Conservation (phyloP, 306 rosid species). For the Begonia loranthoides region DNA sequence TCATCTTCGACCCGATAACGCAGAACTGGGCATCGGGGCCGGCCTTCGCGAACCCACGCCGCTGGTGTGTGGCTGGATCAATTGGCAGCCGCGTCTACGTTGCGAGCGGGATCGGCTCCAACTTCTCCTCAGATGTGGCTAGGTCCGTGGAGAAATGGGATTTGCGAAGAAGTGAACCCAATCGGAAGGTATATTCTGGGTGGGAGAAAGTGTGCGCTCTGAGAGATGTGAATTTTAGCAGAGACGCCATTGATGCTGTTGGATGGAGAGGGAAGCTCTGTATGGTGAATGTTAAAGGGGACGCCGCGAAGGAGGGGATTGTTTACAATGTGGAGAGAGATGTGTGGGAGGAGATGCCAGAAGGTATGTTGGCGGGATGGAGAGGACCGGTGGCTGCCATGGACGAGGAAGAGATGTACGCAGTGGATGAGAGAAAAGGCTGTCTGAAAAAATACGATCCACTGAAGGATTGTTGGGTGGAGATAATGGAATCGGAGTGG, state of each 20-base stretch:
- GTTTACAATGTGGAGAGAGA: constrained; percentile 42
- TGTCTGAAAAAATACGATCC: constrained; percentile 27
- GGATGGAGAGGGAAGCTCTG: constrained; percentile 73
- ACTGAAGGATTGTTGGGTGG: constrained; percentile 40
- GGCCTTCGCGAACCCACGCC: constrained; percentile 31
- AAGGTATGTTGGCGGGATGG: constrained; percentile 74
- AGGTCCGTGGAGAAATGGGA: constrained; percentile 44
- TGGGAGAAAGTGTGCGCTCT: constrained; percentile 38
- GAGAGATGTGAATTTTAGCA: constrained; percentile 44
- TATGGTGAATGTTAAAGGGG: constrained; percentile 70
- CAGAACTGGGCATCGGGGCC: constrained; percentile 40
- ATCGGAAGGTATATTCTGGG: neutral
- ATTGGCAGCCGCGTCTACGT: constrained; percentile 23
- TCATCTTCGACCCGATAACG: constrained; percentile 37
- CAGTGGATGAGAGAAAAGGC: constrained; percentile 50
- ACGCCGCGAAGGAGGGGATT: constrained; percentile 39
- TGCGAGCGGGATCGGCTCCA: constrained; percentile 75
- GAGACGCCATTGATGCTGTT: constrained; percentile 73
- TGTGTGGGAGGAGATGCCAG: constrained; percentile 56
- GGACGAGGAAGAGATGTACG: constrained; percentile 63
- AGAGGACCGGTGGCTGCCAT: constrained; percentile 82
- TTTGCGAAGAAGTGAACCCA: neutral
- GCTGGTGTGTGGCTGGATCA: constrained; percentile 69
- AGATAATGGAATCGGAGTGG: constrained; percentile 22
- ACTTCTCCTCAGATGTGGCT: constrained; percentile 42